Base-by-base conservation (phyloP, 306 rosid genomes). In the Alnus glutinosa region DNA sequence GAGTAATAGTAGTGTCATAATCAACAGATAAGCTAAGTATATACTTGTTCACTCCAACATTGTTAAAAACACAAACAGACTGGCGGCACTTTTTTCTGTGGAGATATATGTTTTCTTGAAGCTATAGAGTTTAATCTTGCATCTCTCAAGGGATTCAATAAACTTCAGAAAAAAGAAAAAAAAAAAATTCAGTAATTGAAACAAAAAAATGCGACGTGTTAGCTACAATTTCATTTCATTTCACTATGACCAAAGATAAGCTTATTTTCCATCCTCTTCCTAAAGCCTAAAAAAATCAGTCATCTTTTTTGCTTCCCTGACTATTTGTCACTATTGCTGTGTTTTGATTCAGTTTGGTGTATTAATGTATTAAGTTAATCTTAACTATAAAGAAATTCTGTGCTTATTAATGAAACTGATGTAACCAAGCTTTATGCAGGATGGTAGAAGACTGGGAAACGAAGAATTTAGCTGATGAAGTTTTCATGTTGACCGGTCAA, bases 401-500 rank as follows among this genome's bases (percentile, higher is more conserved):
- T 23, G 28, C 50, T 39, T 74, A 70, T 15, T 51, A 50, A 81
- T 58, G 28, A 47, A 7, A 63, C 50, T 36, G 59, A 57, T 54
- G 1, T 54, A 16, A 16, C 15, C 36, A 23, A 76, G 81, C 52
- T 81, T 77, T 67, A n/a, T 86, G 91, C 91, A 95, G 98, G 92
- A 78, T 74, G 85, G 73, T 86, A 70, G 97, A 91, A 76, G 98
- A 95, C 67, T 90, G 90, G 86, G 86, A 85, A 69, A 78, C 88
- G 8, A 90, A 89, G 80, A 92, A 82, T 71, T 80, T 88, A 61
- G 94, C 90, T 48, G 98, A 93, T 75, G 90, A 88, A 73, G 88
- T 91, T 80, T 93, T 91, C 84, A 95, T 93, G 96, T 77, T 89
- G 74, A 71, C 83, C 71, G 23, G 61, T 80, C 98, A 93, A 83